Percentiles rank a stretch among this genome's conserved stretches.
These are phyloP conservation scores for Tylopilus sp. DNA, from an alignment of 1,284 basidiomycete genomes.

Conservation along the genomic window DNA sequence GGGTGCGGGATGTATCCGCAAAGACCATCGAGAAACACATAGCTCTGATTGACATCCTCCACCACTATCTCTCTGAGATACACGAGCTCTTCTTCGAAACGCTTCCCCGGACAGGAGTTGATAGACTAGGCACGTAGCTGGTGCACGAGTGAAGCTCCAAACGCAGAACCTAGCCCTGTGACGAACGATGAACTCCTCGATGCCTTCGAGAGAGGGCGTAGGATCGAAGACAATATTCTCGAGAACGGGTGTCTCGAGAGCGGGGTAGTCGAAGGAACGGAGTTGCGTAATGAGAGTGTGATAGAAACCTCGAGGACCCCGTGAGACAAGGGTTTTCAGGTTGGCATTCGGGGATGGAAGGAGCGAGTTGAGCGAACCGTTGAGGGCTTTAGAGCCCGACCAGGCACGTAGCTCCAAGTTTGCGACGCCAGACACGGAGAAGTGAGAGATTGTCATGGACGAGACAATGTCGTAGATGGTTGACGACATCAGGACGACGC, in stretches of 20 bases:
- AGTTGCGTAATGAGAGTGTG: slow-evolving; percentile 27
- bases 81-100: slow-evolving; percentile 21
- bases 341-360: slow-evolving; percentile 23
- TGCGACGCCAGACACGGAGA: slow-evolving; percentile 31
- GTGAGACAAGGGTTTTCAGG: slow-evolving; percentile 23
- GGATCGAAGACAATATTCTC: slow-evolving; percentile 33
- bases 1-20: slow-evolving; percentile 26
- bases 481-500: slow-evolving; percentile 26
- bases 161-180: slow-evolving; percentile 26
- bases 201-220: slow-evolving; percentile 16
- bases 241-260: slow-evolving; percentile 27
- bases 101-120: slow-evolving; percentile 21
- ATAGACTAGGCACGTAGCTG: slow-evolving; percentile 20
- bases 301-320: slow-evolving; percentile 30
- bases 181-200: slow-evolving; percentile 32
- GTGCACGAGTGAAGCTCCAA: slow-evolving; percentile 25
- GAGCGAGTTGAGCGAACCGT: slow-evolving; percentile 26
- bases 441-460: slow-evolving; percentile 25
- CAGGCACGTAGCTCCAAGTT: slow-evolving; percentile 30
- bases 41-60: slow-evolving; percentile 13
- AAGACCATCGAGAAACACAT: slow-evolving; percentile 21
- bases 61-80: slow-evolving; percentile 24
- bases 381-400: slow-evolving; percentile 32
- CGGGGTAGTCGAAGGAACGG: slow-evolving; percentile 21
- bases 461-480: slow-evolving; percentile 30